Base-by-base conservation (phyloP, 2,329 filamentous ascomycete species). In the Cyclaneusma minus region DNA sequence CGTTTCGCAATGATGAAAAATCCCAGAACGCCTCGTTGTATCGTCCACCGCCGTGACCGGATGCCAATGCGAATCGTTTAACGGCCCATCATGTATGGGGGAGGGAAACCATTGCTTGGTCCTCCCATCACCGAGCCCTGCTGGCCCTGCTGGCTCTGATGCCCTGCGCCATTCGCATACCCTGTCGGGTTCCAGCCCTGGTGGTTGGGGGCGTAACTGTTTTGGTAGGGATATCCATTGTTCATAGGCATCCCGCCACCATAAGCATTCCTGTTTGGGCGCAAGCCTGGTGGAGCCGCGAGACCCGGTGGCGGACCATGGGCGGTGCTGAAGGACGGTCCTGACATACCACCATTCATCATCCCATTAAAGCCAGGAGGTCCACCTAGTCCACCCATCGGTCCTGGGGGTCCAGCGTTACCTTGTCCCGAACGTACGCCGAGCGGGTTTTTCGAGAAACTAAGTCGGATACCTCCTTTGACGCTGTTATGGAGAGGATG, bases 371-470 rank as follows among this genome's bases (percentile, higher is more conserved):
- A n/a, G 13, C 62, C 71, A 37, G 60, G 68, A 47, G 73, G 68
- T 16, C 65, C 65, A 20, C 60, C 59, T 39, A 73, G 53, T 11
- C 46, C 43, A 13, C 49, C 45, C 14, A 47, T 43, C 30, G 61
- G 53, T 14, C 52, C 54, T 6, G 58, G 45, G n/a, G 56, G 39
- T 24, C 41, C 37, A 21, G 30, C 28, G 35, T 45, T 41, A 7
- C 41, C 61, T 43, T 85, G 82, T 14, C 71, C 73, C 2, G 80
- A 83, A 23, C 89, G 77, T 15, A 95, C 87, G 13, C 89, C 89
- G 2, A 95, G 64, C 0, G 89, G 89, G 42, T 95, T 95, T 58
- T 95, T 95, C 16, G 87, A 94, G 51, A 94, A 98, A 51, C 84
- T 93, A 29, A 98, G 62, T 13, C 89, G 76, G 42, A 98, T 94